Conservation (phyloP, 108 stramenopile genomes). For the Pseudonitzschia multistriata region DNA sequence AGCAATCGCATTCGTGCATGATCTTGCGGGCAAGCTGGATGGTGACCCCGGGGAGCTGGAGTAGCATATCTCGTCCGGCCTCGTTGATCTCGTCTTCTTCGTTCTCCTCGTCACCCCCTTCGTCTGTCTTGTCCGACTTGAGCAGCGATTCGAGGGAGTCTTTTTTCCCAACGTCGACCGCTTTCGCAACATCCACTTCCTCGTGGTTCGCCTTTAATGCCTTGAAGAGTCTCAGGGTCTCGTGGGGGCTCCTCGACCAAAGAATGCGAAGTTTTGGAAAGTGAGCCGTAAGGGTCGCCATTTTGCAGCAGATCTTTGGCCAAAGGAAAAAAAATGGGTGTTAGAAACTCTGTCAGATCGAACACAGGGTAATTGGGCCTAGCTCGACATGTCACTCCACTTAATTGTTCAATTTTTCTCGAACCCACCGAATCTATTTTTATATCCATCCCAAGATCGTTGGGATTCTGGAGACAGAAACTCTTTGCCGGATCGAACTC, state of each 20-base stretch:
- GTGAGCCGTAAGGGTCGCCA: conserved; percentile 79
- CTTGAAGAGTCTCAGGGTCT: conserved; percentile 90
- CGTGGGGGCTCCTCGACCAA: conserved; percentile 93
- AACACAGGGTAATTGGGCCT: background rate
- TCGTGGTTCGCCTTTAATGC: conserved; percentile 79
- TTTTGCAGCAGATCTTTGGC: conserved; percentile 59
- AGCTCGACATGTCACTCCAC: background rate
- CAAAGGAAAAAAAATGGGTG: background rate
- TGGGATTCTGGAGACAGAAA: conserved; percentile 79
- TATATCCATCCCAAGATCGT: conserved; percentile 86
- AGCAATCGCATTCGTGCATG: conserved; percentile 79
- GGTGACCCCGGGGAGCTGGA: conserved; percentile 89
- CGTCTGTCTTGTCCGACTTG: conserved; percentile 14
- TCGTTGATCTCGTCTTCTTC: conserved; percentile 81
- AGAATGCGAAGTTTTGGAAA: conserved; percentile 92
- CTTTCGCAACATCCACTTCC: conserved; percentile 83
- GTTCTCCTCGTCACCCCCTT: conserved; percentile 52
- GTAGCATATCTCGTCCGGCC: conserved; percentile 82
- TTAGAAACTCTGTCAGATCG: background rate
- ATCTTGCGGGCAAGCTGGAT: conserved; percentile 77
- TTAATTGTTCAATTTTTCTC: background rate
- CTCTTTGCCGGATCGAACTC: conserved; percentile 93
- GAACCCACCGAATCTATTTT: conserved; percentile 56
- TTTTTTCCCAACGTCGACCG: conserved; percentile 75
- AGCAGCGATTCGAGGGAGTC: conserved; percentile 75